Evolutionary conservation across 768 basidiomycete genomes (phyloP).

Genomic region (Leucogyrophana mollusca): DNA sequence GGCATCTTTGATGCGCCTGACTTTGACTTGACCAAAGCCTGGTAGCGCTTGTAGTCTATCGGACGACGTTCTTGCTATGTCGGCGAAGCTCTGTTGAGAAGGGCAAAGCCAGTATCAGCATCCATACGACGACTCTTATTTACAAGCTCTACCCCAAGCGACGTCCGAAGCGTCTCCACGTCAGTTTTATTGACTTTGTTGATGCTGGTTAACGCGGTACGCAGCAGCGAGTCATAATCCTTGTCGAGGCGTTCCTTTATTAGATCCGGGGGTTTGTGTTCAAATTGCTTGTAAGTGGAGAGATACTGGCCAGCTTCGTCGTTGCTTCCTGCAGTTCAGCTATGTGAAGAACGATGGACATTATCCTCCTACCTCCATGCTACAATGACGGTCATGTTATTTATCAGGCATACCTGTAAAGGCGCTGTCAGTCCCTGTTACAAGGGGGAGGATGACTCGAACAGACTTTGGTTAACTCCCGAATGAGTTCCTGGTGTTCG

Average conservation of each 20-base stretch:
- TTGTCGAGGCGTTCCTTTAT: conserved; percentile 96
- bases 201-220: conserved; percentile 81
- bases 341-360: not conserved
- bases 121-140: not conserved
- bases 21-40: conserved; percentile 93
- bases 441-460: not conserved
- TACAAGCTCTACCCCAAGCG: conserved; percentile 77
- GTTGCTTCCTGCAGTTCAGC: conserved; percentile 41
- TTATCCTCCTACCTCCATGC: conserved; percentile 74
- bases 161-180: conserved; percentile 85
- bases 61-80: conserved; percentile 69
- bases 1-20: conserved; percentile 85
- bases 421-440: conserved; percentile 3
- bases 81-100: conserved; percentile 71
- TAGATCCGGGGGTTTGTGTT: conserved; percentile 88
- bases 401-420: conserved; percentile 76
- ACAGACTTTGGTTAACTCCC: conserved; percentile 85
- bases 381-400: conserved; percentile 89
- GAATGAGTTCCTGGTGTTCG: conserved; percentile 88
- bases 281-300: conserved; percentile 87
- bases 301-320: conserved; percentile 95
- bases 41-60: conserved; percentile 82
- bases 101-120: conserved; percentile 5
- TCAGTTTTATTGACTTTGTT: conserved; percentile 98
- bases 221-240: conserved; percentile 79